phyloP scores from a whole-genome alignment of 2,329 filamentous ascomycete genomes.

The Aspergillus sp. region DNA sequence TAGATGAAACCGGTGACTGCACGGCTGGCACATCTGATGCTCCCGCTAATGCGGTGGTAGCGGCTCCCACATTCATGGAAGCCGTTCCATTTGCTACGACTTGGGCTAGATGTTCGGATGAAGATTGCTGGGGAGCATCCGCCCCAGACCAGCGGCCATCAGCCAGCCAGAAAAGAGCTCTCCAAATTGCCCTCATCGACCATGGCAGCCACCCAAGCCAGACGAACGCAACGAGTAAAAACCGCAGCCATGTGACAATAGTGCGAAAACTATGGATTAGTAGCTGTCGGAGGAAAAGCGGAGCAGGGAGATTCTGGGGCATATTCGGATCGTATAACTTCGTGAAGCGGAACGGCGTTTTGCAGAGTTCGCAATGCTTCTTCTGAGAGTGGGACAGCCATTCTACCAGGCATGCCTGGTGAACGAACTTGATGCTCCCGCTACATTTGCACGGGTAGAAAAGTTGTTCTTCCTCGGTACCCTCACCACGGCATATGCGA shows the following conservation, averaged over 20 bases:
- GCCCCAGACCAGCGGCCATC: conserved; percentile 67
- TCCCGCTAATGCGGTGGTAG: conserved; percentile 27
- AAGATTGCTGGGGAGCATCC: conserved; percentile 27
- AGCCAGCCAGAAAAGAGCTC: conserved; percentile 90
- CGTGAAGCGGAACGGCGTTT: conserved; percentile 96
- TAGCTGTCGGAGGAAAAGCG: conserved; percentile 79
- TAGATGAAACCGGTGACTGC: conserved; percentile 41
- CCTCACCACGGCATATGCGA: conserved; percentile 93
- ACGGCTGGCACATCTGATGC: conserved; percentile 32
- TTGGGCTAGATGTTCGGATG: conserved; percentile 24
- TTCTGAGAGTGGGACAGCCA: conserved; percentile 99
- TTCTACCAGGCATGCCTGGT: conserved; percentile 97
- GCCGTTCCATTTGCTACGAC: conserved; percentile 32
- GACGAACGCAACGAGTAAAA: conserved; percentile 74
- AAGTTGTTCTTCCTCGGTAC: conserved; percentile 75
- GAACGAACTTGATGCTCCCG: conserved; percentile 97
- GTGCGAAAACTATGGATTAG: conserved; percentile 71
- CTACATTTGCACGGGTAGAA: conserved; percentile 99
- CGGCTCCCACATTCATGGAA: conserved; percentile 22
- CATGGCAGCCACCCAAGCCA: conserved; percentile 91
- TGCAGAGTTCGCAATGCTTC: conserved; percentile 99
- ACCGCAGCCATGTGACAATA: conserved; percentile 75
- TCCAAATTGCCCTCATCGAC: conserved; percentile 88
- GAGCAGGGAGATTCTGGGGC: conserved; percentile 78
- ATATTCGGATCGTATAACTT: conserved; percentile 95